Evolutionary conservation across 495 filamentous ascomycete genomes (phyloP).

Genomic region (Penicillium longicatenatum): DNA sequence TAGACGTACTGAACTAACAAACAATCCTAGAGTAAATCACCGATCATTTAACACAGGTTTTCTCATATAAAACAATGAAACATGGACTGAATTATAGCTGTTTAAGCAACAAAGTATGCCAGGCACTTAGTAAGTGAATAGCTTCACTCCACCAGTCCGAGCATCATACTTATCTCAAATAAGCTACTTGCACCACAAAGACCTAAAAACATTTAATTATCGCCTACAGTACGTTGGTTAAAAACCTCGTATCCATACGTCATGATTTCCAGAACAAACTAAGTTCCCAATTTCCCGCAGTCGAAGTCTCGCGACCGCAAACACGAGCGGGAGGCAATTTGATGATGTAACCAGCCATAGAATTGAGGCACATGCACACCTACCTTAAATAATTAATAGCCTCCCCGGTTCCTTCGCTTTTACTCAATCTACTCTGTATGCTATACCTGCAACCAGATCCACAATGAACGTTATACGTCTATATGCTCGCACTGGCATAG

Average conservation of each 20-base stretch:
- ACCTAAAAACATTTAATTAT: no score
- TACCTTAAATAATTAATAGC: neutral
- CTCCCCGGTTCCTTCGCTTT: no score
- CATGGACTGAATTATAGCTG: no score
- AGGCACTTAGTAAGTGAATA: neutral
- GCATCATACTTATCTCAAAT: neutral
- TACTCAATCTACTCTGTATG: neutral
- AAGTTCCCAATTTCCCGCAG: neutral
- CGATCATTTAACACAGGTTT: no score
- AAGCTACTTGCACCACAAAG: no score
- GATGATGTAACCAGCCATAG: neutral
- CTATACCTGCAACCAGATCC: neutral
- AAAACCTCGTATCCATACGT: neutral
- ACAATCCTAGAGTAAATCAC: no score
- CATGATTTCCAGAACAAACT: neutral
- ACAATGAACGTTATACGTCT: neutral
- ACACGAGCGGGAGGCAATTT: neutral
- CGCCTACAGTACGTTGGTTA: no score
- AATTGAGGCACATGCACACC: neutral
- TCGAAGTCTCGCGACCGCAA: neutral
- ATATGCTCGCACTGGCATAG: neutral
- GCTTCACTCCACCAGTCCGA: neutral
- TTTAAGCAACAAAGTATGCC: no score
- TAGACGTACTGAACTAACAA: no score
- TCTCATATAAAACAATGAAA: no score